Conservation (phyloP, 148 eudicot genomes). For the Rhododendron ferrugineum region DNA sequence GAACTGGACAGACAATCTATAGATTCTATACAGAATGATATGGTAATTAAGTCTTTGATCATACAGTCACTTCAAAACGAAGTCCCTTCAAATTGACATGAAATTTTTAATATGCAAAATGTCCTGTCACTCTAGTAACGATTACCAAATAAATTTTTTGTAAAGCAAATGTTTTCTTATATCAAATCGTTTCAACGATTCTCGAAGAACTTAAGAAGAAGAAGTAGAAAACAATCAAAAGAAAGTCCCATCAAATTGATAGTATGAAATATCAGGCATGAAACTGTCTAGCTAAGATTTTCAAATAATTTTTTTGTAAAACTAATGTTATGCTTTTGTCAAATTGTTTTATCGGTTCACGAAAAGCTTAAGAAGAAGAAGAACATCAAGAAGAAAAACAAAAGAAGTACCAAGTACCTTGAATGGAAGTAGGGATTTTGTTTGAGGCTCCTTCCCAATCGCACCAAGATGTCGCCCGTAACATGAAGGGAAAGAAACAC, state of each 20-base stretch:
- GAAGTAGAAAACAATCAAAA: no score
- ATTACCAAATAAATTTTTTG: no score
- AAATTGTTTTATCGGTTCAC: not conserved
- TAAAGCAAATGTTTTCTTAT: no score
- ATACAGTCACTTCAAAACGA: not conserved
- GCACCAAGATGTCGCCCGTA: constrained; percentile 26
- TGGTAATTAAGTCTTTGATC: not conserved
- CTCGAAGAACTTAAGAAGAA: no score
- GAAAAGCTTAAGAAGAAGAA: not conserved
- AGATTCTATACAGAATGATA: not conserved
- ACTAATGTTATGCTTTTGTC: not conserved
- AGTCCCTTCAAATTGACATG: not conserved
- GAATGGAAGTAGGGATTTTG: constrained; percentile 1
- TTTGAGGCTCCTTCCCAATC: constrained; percentile 9
- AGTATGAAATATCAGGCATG: not conserved
- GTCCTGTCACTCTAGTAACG: no score
- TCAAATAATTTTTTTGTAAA: not conserved
- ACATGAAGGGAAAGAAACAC: constrained; percentile 9
- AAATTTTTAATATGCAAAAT: not conserved
- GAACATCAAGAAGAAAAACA: not conserved
- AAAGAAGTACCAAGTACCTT: constrained; percentile 12
- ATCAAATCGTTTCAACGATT: no score
- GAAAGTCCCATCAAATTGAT: not conserved
- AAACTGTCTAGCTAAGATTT: not conserved
- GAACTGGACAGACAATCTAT: not conserved